These are phyloP conservation scores for Coleophoma crateriformis DNA, from an alignment of 2,329 filamentous ascomycete genomes.

Conservation along the genomic window DNA sequence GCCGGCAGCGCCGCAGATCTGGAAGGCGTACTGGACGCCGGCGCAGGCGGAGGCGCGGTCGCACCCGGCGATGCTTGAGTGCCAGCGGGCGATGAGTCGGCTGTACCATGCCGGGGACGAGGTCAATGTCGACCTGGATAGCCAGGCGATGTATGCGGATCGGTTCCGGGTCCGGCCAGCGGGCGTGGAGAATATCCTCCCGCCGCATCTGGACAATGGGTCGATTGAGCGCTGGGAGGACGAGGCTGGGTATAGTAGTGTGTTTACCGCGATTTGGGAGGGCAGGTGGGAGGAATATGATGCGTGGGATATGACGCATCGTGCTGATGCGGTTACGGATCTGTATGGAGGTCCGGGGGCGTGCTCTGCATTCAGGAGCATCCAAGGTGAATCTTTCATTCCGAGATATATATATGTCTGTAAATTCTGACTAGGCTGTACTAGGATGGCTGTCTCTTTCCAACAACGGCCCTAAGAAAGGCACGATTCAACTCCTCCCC, in stretches of 20 bases:
- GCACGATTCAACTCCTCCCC: constrained; percentile 75
- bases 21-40: constrained; percentile 67
- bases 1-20: constrained; percentile 58
- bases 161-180: not conserved
- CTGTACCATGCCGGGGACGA: constrained; percentile 38
- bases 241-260: constrained; percentile 54
- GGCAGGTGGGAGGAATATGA: constrained; percentile 73
- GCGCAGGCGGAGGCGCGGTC: constrained; percentile 58
- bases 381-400: constrained; percentile 29
- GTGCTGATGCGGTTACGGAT: constrained; percentile 63
- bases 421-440: not conserved
- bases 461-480: constrained; percentile 62
- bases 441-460: constrained; percentile 68
- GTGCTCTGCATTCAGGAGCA: constrained; percentile 64
- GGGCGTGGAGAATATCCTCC: constrained; percentile 49
- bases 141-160: constrained; percentile 51
- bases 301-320: constrained; percentile 64
- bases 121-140: constrained; percentile 64
- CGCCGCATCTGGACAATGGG: constrained; percentile 66
- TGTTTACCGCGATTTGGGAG: constrained; percentile 69
- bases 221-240: constrained; percentile 69
- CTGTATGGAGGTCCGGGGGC: constrained; percentile 74
- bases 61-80: constrained; percentile 54
- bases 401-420: not conserved
- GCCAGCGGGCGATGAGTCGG: constrained; percentile 54